Base-by-base conservation (phyloP, 2,329 filamentous ascomycete species). In the Aureobasidium musti region DNA sequence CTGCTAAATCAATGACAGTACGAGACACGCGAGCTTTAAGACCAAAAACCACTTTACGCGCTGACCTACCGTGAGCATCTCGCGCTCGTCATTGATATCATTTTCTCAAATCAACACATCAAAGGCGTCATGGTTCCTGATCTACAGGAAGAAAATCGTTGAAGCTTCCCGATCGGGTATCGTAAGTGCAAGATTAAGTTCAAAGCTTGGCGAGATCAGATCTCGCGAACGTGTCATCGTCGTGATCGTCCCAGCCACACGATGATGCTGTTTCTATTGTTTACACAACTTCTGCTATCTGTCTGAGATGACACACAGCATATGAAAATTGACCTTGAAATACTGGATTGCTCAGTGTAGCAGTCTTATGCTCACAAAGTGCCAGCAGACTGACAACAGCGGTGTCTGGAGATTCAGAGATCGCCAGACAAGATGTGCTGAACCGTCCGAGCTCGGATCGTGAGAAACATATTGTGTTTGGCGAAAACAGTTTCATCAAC, bases 41-140 rank as follows among this genome's bases (percentile, higher is more conserved):
- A n/a, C 28, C 21, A n/a, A 10, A 37, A 64, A 64, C 61, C 61
- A 64, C 61, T 64, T 64, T 64, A 64, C 61, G 49, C 61, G 61
- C 26, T 41, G 21, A 45, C 43, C 45, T 63, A 63, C 45, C 60
- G 60, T 52, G 60, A 33, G 23, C 45, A 30, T 63, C 17, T 63
- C 60, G 61, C 49, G 47, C 43, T 43, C 28, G 59, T 63, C 59
- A 63, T 52, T 64, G 61, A 64, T 45, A 30, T 54, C 49, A 61
- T 60, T 17, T 39, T 30, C 26, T 47, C 19, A 45, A 45, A 60
- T 23, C n/a, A 23, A 54, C 30, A 64, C 43, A 54, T 64, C 61
- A 45, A 64, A 23, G 61, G 61, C 61, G 61, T 64, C 61, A 64
- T 64, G 45, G 47, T 64, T 54, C 61, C 61, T 64, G 47, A 63